Evolutionary conservation across 306 rosid genomes (phyloP).

Genomic region (Trichosanthes cucumerina): DNA sequence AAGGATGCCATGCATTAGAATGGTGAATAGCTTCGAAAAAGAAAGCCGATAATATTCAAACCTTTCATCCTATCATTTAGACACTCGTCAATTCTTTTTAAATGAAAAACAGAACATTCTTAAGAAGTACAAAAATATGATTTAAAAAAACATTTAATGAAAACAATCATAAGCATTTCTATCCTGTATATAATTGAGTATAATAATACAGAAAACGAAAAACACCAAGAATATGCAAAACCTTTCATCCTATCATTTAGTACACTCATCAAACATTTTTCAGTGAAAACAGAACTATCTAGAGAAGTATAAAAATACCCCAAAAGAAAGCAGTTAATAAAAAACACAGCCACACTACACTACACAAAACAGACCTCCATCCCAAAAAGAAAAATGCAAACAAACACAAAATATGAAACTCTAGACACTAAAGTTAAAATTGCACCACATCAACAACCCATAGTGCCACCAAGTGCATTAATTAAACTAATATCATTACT

Average conservation of each 20-base stretch:
- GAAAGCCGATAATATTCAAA: background rate
- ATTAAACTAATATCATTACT: background rate
- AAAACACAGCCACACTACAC: background rate
- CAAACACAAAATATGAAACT: background rate
- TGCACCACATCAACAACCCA: too few relatives aligned
- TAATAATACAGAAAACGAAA: too few relatives aligned
- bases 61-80: background rate
- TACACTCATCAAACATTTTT: too few relatives aligned
- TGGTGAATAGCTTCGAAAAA: background rate
- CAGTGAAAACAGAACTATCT: too few relatives aligned
- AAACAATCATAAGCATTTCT: too few relatives aligned
- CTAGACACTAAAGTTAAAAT: background rate
- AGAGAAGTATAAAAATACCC: background rate
- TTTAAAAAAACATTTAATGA: too few relatives aligned
- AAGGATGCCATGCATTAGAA: background rate
- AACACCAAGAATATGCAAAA: too few relatives aligned
- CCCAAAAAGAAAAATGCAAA: background rate
- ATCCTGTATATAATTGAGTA: too few relatives aligned
- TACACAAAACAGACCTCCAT: background rate
- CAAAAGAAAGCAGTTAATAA: background rate
- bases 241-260: too few relatives aligned
- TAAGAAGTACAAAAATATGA: too few relatives aligned
- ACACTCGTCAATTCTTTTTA: too few relatives aligned
- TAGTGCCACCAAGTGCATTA: background rate
- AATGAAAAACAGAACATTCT: too few relatives aligned